A percentile compares a stretch with the other conserved stretches of the same genome.
Conservation (phyloP, 768 basidiomycete species). For the Tulasnella sp. region DNA sequence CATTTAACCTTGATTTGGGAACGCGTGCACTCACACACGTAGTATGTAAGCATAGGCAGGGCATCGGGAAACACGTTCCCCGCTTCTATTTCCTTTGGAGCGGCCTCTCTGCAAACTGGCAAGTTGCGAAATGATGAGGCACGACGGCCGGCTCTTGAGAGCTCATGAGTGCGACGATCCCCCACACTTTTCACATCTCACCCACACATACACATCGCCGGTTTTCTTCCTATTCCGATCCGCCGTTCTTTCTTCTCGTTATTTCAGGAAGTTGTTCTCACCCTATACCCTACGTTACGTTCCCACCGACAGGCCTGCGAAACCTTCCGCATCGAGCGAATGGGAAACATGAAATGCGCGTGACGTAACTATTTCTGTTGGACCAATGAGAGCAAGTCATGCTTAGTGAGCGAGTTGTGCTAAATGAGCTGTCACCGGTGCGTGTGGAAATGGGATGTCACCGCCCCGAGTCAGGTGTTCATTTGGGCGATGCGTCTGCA, state of each 20-base stretch:
- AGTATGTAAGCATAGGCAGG: not conserved
- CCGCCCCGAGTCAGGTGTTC: not conserved
- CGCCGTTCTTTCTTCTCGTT: not conserved
- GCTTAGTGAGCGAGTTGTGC: not conserved
- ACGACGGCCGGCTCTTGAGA: not conserved
- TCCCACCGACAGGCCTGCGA: conserved; percentile 1
- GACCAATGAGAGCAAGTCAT: not conserved
- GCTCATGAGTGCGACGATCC: not conserved
- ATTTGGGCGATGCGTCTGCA: not conserved
- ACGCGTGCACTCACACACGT: not conserved
- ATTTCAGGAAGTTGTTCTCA: not conserved
- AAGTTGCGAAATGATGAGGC: not conserved
- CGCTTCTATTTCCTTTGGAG: not conserved
- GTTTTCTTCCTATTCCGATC: not conserved
- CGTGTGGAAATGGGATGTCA: not conserved
- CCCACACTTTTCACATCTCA: not conserved
- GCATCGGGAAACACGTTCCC: not conserved
- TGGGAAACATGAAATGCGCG: not conserved
- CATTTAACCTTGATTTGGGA: not conserved
- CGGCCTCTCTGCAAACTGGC: not conserved
- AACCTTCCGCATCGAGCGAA: not conserved
- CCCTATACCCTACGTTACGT: not conserved
- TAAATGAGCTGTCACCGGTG: not conserved
- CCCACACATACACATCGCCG: not conserved
- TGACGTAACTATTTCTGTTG: not conserved